These are phyloP conservation scores for Dissoconium aciculare DNA, from an alignment of 2,329 filamentous ascomycete genomes.

Conservation along the genomic window DNA sequence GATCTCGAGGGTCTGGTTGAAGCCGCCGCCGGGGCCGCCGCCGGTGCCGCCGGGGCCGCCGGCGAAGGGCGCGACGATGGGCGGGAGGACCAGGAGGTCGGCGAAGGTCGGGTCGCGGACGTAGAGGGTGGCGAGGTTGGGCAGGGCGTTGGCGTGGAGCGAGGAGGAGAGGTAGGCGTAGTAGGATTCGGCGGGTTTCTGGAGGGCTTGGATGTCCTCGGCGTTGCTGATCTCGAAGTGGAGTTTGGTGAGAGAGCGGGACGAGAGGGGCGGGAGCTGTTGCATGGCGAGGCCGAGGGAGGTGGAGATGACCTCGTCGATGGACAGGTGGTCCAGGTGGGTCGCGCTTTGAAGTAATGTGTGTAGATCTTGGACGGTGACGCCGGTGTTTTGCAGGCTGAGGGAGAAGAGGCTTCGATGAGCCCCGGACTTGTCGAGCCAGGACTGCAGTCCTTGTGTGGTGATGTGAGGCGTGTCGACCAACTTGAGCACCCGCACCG, in stretches of 20 bases:
- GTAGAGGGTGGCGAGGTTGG: slow-evolving; percentile 60
- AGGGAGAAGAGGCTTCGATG: slow-evolving; percentile 50
- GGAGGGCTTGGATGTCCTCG: slow-evolving; percentile 42
- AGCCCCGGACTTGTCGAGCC: slow-evolving; percentile 48
- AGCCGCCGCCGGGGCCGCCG: slow-evolving; percentile 15
- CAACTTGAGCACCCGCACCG: slow-evolving; percentile 58
- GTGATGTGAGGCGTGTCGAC: slow-evolving; percentile 59
- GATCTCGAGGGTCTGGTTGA: slow-evolving; percentile 45
- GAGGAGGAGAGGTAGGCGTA: slow-evolving; percentile 79
- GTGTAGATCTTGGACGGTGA: slow-evolving; percentile 48
- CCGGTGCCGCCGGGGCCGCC: slow-evolving; percentile 8
- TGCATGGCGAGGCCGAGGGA: slow-evolving; percentile 39
- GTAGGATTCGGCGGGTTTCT: slow-evolving; percentile 46
- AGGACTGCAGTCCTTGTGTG: slow-evolving; percentile 51
- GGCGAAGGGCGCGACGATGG: slow-evolving; percentile 43
- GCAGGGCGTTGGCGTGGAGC: slow-evolving; percentile 59
- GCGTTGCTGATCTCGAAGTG: slow-evolving; percentile 68
- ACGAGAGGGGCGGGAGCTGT: slow-evolving; percentile 49
- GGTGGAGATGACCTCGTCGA: slow-evolving; percentile 41
- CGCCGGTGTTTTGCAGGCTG: slow-evolving; percentile 55
- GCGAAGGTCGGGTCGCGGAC: slow-evolving; percentile 75
- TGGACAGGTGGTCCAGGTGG: slow-evolving; percentile 43
- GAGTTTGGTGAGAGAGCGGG: slow-evolving; percentile 53
- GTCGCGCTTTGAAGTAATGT: slow-evolving; percentile 44
- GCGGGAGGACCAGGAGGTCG: slow-evolving; percentile 59